Base-by-base conservation (phyloP, 805 yeast species). In the Komagataella pastoris region DNA sequence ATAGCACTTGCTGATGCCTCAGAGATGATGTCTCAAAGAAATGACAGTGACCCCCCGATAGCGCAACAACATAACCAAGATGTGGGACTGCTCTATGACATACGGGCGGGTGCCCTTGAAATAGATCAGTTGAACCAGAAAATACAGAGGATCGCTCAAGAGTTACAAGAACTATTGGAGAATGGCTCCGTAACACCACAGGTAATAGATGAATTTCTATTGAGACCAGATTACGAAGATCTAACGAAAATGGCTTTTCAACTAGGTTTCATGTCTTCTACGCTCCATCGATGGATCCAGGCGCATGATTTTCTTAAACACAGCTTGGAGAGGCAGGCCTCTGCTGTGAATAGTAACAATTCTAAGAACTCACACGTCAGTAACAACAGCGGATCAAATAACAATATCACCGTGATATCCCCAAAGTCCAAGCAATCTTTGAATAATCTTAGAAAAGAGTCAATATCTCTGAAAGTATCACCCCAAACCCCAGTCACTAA, bases 401-500 rank as follows among this genome's bases (percentile, higher is more conserved):
- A 10, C 40, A 30, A 10, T 24, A 10, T 10, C 8, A 7, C 36
- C 14, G 40, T 30, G 40, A 8, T 30, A 30, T 30, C 40, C 40
- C 40, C 40, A 30, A 30, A 8, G 40, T 30, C 40, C 40, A 30
- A 30, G 40, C 7, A 14, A 6, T n/a, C 47, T 14, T 2, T 50
- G 24, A 48, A 43, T 18, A 46, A n/a, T 46, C 18, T 23, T 7
- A 46, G 24, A 18, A 46, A 46, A 14, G 24, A 46, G 12, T 14
- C 17, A 7, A 19, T 18, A 18, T 21, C 21, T n/a, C 47, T 21
- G 30, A 46, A 46, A 46, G 47, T 24, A n/a, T 18, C 48, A 6
- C 46, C 30, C 17, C 44, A 23, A 44, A 24, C 45, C 43, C 40
- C 47, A 21, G 46, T 46, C 3, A 24, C 51, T n/a, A 45, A 53